phyloP scores from a whole-genome alignment of 768 basidiomycete genomes.

The Sarcodon aspratus region DNA sequence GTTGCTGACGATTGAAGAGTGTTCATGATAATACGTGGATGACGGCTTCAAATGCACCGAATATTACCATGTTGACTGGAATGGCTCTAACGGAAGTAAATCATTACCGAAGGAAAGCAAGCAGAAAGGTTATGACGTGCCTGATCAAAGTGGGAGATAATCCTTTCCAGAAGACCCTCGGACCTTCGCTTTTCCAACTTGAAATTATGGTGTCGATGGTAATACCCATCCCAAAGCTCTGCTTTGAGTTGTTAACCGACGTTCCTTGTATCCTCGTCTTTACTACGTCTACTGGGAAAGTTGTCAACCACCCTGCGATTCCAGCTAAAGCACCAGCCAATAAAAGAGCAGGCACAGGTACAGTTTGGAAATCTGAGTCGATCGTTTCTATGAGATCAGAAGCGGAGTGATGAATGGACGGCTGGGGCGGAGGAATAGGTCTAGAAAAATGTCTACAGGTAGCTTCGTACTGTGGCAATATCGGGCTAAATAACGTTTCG shows the following conservation, averaged over 20 bases:
- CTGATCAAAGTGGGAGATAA: slow-evolving; percentile 73
- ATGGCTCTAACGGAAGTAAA: slow-evolving; percentile 40
- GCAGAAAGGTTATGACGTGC: slow-evolving; percentile 24
- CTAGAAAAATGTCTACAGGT: slow-evolving; percentile 38
- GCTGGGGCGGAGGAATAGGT: neutral
- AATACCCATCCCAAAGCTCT: neutral
- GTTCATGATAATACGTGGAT: slow-evolving; percentile 25
- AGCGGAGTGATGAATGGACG: slow-evolving; percentile 13
- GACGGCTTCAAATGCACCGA: slow-evolving; percentile 59
- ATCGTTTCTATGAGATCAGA: slow-evolving; percentile 29
- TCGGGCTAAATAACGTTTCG: slow-evolving; percentile 1
- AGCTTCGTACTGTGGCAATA: slow-evolving; percentile 46
- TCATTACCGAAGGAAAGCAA: neutral
- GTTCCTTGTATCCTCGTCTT: slow-evolving; percentile 79
- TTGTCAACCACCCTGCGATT: slow-evolving; percentile 63
- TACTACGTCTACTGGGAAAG: slow-evolving; percentile 83
- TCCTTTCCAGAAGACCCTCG: slow-evolving; percentile 64
- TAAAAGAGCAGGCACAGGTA: slow-evolving; percentile 48
- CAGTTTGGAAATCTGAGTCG: slow-evolving; percentile 22
- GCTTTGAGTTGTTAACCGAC: neutral
- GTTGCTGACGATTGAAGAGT: neutral
- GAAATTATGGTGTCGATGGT: slow-evolving; percentile 30
- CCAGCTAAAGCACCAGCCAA: slow-evolving; percentile 72
- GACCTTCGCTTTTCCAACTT: slow-evolving; percentile 56
- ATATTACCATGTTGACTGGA: slow-evolving; percentile 80